Evolutionary conservation across 2,329 filamentous ascomycete genomes (phyloP), one percentile per base, ranked within the genome.

Genomic region (Fusarium clavum): DNA sequence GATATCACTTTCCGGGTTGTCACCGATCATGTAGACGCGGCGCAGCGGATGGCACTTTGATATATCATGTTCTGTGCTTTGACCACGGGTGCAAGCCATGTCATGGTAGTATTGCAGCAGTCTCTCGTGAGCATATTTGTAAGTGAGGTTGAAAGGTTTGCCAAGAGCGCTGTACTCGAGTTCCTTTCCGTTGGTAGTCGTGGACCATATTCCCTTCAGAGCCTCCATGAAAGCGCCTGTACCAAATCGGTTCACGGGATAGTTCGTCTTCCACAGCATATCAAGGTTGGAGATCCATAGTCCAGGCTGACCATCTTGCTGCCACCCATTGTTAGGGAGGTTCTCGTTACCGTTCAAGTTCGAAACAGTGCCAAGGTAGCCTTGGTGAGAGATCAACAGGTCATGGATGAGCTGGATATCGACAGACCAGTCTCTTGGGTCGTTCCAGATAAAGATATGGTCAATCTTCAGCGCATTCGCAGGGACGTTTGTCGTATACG

Each of bases 401-500:
- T 99, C 96, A 57, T 92, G 77, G 61, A 98, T 91, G 73, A 98
- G 83, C 77, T 97, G 92, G 4, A 90, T 89, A 79, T 98, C 95
- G 12, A 98, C 86, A 1, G 92, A 94, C 96, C 96, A 99, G 83
- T 99, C 96, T 59, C 96, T 89, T 6, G 96, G 94, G 80, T 98
- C 96, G 79, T 97, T 97, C 86, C 95, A 98, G 9, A 98, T 92
- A 75, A 98, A 92, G 29, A 98, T 89, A 29, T 94, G 94, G 76
- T 97, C 94, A 72, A 99, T 91, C 73, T 93, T 94, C 49, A 95
- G 85, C 12, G 84, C 80, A 12, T 82, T 76, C 1, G 57, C 76
- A 55, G 65, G 81, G 67, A 80, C 83, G 76, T 71, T 74, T 43
- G 79, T 77, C 10, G 54, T 63, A 61, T 79, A 78, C 8, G 79